A percentile compares a stretch with the other conserved stretches of the same genome.
Conservation (phyloP, 75 land plant genomes). For the Isoetes taiwanensis region DNA sequence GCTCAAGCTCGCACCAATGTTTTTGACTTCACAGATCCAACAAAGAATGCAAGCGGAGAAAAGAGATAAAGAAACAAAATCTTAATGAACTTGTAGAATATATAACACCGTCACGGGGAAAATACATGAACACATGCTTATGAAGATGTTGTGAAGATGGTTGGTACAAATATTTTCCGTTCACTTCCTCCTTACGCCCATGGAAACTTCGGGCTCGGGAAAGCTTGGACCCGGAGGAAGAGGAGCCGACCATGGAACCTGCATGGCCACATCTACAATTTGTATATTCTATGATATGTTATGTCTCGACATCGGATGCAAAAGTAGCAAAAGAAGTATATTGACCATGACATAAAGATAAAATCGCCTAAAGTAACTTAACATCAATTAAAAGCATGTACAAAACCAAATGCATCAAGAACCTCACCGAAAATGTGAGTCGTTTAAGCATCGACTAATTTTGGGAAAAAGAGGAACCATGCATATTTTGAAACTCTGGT, state of each 20-base stretch:
- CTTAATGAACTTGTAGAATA: constrained; percentile 54
- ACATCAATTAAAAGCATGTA: too few relatives aligned
- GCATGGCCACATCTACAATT: constrained; percentile 79
- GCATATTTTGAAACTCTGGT: too few relatives aligned
- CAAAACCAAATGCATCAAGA: too few relatives aligned
- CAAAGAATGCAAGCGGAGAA: constrained; percentile 38
- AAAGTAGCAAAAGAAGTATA: constrained; percentile 44
- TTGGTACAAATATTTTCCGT: constrained; percentile 55
- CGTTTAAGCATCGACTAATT: too few relatives aligned
- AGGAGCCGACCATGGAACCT: constrained; percentile 82
- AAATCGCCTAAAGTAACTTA: too few relatives aligned
- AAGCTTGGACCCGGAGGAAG: constrained; percentile 66
- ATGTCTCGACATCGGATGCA: constrained; percentile 34
- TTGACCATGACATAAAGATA: too few relatives aligned
- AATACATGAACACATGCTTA: constrained; percentile 27
- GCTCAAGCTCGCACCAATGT: constrained; percentile 31
- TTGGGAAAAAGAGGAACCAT: too few relatives aligned
- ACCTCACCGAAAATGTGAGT: too few relatives aligned
- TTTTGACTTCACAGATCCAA: constrained; percentile 52
- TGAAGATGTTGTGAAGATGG: constrained; percentile 61
- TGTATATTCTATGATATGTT: constrained; percentile 47
- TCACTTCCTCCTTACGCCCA: constrained; percentile 51
- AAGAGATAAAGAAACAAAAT: constrained; percentile 61
- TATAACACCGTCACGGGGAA: constrained; percentile 45
- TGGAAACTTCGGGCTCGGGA: constrained; percentile 40